A percentile compares a stretch with the other conserved stretches of the same genome.
Evolutionary conservation across 805 yeast genomes (phyloP).

Genomic region (Ogataea angusta): DNA sequence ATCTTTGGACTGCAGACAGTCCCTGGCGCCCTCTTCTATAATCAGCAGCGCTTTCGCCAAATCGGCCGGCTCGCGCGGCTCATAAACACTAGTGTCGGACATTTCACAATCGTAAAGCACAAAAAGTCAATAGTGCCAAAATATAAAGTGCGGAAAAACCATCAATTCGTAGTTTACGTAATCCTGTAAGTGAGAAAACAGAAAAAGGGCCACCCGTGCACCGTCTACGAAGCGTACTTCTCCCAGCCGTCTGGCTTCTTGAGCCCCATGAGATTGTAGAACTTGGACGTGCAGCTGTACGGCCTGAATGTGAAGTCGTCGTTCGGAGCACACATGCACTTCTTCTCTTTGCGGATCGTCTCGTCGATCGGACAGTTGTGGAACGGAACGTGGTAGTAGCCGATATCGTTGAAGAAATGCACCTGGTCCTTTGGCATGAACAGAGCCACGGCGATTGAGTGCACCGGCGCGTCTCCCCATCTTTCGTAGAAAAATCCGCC

Average conservation of each 20-base stretch:
- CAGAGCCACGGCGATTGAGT: conserved; percentile 80
- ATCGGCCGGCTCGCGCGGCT: conserved; percentile 10
- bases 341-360: conserved; percentile 50
- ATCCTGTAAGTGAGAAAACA: neutral
- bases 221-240: conserved; percentile 41
- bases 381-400: conserved; percentile 82
- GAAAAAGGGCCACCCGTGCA: too few species aligned
- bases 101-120: neutral
- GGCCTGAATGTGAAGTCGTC: conserved; percentile 76
- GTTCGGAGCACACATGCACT: conserved; percentile 70
- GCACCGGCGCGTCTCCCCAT: conserved; percentile 96
- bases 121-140: neutral
- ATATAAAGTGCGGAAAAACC: neutral
- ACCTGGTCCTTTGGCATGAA: conserved; percentile 67
- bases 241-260: conserved; percentile 72
- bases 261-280: conserved; percentile 50
- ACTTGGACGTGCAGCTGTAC: conserved; percentile 69
- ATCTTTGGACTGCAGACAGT: conserved; percentile 47
- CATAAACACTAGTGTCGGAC: conserved; percentile 11
- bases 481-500: conserved; percentile 94
- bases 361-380: conserved; percentile 74
- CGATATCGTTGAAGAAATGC: conserved; percentile 82
- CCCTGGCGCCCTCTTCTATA: conserved; percentile 27
- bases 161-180: conserved; percentile 1
- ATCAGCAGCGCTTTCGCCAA: conserved; percentile 12